A percentile compares a stretch with the other conserved stretches of the same genome.
These are phyloP conservation scores for Tubosaeta sp. DNA, from an alignment of 768 basidiomycete species.

Conservation along the genomic window DNA sequence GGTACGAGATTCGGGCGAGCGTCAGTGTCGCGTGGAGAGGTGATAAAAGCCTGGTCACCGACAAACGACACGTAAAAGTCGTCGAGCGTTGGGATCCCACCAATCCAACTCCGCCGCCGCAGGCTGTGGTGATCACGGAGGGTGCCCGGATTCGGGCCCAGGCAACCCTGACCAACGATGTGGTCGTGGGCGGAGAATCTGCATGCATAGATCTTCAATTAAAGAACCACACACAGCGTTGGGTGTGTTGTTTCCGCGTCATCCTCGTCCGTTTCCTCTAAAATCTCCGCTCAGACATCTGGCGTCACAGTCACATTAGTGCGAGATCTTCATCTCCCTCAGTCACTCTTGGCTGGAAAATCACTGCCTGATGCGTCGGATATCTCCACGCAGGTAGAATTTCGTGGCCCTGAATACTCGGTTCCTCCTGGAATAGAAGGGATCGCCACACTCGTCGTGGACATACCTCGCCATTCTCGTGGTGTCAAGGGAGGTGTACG, in stretches of 20 bases:
- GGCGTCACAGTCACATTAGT: slow-evolving; percentile 58
- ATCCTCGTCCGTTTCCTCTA: slow-evolving; percentile 1
- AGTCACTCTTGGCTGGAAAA: slow-evolving; percentile 19
- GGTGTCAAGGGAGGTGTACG: slow-evolving; percentile 61
- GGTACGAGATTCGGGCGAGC: slow-evolving; percentile 71
- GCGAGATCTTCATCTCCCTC: slow-evolving; percentile 56
- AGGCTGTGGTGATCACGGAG: slow-evolving; percentile 67
- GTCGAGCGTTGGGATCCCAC: slow-evolving; percentile 48
- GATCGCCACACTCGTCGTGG: slow-evolving; percentile 73
- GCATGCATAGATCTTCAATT: slow-evolving; percentile 73
- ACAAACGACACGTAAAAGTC: slow-evolving; percentile 57
- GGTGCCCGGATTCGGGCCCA: slow-evolving; percentile 78
- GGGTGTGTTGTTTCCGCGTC: slow-evolving; percentile 41
- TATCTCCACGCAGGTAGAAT: slow-evolving; percentile 62
- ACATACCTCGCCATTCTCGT: slow-evolving; percentile 65
- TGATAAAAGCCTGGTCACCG: slow-evolving; percentile 63
- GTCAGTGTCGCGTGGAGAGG: slow-evolving; percentile 74
- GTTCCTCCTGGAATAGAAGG: slow-evolving; percentile 73
- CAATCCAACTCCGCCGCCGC: slow-evolving; percentile 38
- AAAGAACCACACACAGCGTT: slow-evolving; percentile 78
- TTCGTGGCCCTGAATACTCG: slow-evolving; percentile 70
- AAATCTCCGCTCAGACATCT: slow-evolving; percentile 49
- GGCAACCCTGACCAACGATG: slow-evolving; percentile 57
- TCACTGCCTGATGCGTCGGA: slow-evolving; percentile 52
- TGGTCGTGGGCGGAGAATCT: slow-evolving; percentile 63